phyloP scores from a whole-genome alignment of 371 early-diverging fungal genomes.

The Nematocida major region DNA sequence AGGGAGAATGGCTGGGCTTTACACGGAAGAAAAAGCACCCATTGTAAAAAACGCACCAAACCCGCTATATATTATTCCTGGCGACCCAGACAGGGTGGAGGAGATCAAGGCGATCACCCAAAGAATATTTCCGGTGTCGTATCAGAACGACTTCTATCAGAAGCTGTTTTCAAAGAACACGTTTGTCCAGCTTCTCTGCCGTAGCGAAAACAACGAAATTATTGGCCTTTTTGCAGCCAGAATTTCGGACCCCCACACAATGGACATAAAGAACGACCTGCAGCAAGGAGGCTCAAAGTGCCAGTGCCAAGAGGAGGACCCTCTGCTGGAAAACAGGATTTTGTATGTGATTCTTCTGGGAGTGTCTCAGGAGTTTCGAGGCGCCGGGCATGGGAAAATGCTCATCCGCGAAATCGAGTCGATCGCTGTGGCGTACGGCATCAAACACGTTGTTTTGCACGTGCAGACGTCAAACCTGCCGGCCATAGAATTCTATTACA shows the following conservation, averaged over 20 bases:
- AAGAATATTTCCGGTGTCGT: constrained; percentile 31
- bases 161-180: constrained; percentile 13
- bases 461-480: constrained; percentile 76
- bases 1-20: background rate
- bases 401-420: constrained; percentile 4
- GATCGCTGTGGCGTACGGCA: constrained; percentile 11
- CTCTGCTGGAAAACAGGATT: background rate
- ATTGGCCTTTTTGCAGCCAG: background rate
- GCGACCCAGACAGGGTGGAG: background rate
- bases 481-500: constrained; percentile 77
- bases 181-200: background rate
- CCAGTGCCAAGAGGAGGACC: background rate
- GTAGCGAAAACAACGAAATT: background rate
- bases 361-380: background rate
- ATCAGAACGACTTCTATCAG: constrained; percentile 18
- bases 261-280: background rate
- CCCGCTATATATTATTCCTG: background rate
- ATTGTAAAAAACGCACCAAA: background rate
- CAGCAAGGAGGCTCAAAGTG: background rate
- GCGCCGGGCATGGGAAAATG: constrained; percentile 11
- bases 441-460: constrained; percentile 70
- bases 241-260: background rate
- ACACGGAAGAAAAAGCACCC: background rate
- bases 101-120: background rate
- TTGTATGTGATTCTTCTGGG: constrained; percentile 32